These are phyloP conservation scores for Boletales sp. DNA, from an alignment of 768 basidiomycete species.

Conservation along the genomic window DNA sequence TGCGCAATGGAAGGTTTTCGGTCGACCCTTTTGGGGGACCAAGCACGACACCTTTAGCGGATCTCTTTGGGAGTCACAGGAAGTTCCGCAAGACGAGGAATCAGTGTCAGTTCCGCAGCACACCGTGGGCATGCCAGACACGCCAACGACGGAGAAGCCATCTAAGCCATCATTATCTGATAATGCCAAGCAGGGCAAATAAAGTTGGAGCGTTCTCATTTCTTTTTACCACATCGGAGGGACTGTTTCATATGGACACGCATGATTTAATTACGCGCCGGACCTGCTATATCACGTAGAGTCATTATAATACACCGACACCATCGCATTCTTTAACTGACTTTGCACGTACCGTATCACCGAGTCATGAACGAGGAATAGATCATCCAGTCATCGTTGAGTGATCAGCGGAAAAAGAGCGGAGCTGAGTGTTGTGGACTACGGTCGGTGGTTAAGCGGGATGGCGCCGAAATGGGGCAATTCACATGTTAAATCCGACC, in stretches of 20 bases:
- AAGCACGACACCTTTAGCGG: constrained; percentile 17
- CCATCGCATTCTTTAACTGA: constrained; percentile 11
- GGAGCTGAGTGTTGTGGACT: constrained; percentile 1
- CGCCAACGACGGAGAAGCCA: constrained; percentile 17
- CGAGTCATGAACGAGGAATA: neutral
- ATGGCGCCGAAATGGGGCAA: constrained; percentile 9
- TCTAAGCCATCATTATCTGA: constrained; percentile 3
- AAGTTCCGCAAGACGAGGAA: constrained; percentile 20
- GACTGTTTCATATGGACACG: neutral
- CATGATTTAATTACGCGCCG: constrained; percentile 6
- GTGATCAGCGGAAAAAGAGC: constrained; percentile 20
- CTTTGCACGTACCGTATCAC: constrained; percentile 1
- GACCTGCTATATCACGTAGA: constrained; percentile 10
- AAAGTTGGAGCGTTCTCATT: constrained; percentile 2
- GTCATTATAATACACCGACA: constrained; percentile 16
- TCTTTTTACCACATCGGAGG: constrained; percentile 4
- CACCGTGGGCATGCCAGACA: constrained; percentile 13
- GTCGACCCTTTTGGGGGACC: constrained; percentile 42
- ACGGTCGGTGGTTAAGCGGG: constrained; percentile 19
- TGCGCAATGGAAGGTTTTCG: constrained; percentile 52
- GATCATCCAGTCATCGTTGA: no score
- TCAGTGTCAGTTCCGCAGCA: constrained; percentile 7
- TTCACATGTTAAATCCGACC: constrained; percentile 32
- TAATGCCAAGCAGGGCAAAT: constrained; percentile 3
- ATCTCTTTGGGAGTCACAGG: constrained; percentile 26